phyloP scores from a whole-genome alignment of 139 green algal species.

The Trebouxia sp. region DNA sequence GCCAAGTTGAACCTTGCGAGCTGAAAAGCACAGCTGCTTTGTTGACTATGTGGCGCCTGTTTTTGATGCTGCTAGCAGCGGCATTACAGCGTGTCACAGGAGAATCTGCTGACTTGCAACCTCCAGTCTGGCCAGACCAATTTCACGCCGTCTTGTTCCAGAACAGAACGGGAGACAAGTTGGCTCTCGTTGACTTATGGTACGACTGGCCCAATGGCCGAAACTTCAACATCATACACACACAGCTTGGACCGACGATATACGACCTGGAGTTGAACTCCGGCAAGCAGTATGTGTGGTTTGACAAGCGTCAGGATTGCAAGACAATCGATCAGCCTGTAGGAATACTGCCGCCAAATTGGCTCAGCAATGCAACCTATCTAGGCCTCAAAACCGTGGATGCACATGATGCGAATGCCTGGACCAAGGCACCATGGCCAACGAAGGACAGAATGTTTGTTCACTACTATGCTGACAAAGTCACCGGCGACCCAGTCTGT shows the following conservation, averaged over 20 bases:
- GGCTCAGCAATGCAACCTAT: slow-evolving; percentile 24
- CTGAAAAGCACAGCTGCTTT: neutral
- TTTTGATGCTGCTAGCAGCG: neutral
- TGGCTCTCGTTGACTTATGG: slow-evolving; percentile 32
- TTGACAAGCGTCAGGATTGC: slow-evolving; percentile 4
- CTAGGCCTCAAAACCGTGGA: neutral
- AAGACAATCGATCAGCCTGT: slow-evolving; percentile 24
- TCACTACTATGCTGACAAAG: slow-evolving; percentile 9
- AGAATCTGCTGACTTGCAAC: neutral
- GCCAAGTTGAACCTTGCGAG: too few species aligned
- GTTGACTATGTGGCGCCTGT: neutral
- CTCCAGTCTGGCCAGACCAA: slow-evolving; percentile 23
- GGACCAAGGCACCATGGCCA: slow-evolving; percentile 1
- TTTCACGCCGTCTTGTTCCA: slow-evolving; percentile 29
- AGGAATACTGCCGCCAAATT: slow-evolving; percentile 32
- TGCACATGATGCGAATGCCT: neutral
- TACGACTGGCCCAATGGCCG: slow-evolving; percentile 29
- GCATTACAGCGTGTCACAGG: neutral
- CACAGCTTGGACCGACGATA: slow-evolving; percentile 25
- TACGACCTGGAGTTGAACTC: slow-evolving; percentile 30
- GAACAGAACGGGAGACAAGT: slow-evolving; percentile 17
- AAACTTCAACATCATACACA: slow-evolving; percentile 33
- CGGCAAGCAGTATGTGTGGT: slow-evolving; percentile 18
- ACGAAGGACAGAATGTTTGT: slow-evolving; percentile 20
- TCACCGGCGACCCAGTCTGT: neutral